Percentiles rank a stretch among this genome's conserved stretches.
Evolutionary conservation across 1,139 yeast genomes (phyloP).

Genomic region (Yamadazyma kanchanaburiensis): DNA sequence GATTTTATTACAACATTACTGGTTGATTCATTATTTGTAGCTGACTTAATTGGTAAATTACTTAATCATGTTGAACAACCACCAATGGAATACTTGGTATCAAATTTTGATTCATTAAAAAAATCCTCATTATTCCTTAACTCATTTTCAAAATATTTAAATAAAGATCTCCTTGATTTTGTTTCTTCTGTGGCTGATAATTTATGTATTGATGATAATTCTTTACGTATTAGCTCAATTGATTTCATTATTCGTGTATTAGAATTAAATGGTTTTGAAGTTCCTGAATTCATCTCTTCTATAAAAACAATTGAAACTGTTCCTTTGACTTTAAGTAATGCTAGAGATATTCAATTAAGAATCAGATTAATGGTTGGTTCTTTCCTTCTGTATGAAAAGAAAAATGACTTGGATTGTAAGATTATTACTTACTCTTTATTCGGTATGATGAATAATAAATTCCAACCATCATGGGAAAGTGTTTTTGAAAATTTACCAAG

Average conservation of each 20-base stretch:
- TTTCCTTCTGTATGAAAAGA: conserved; percentile 38
- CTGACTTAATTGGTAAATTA: conserved; percentile 12
- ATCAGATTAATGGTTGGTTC: conserved; percentile 58
- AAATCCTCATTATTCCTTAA: conserved; percentile 20
- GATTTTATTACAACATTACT: background rate
- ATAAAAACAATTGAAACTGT: conserved; percentile 64
- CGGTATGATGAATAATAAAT: conserved; percentile 72
- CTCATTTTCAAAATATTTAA: conserved; percentile 11
- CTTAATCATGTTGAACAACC: conserved; percentile 4
- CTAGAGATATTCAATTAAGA: conserved; percentile 73
- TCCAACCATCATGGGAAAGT: conserved; percentile 85
- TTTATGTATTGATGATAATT: conserved; percentile 43
- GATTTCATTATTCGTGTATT: conserved; percentile 32
- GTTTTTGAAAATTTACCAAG: conserved; percentile 57
- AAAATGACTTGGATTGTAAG: conserved; percentile 24
- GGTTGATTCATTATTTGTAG: conserved; percentile 5
- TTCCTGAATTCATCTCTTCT: conserved; percentile 35
- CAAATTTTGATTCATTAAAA: conserved; percentile 13
- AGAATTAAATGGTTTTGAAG: conserved; percentile 20
- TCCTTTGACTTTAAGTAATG: conserved; percentile 65
- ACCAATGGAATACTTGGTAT: background rate
- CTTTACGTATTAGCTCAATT: conserved; percentile 45
- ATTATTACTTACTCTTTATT: conserved; percentile 57
- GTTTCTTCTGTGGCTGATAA: conserved; percentile 22
- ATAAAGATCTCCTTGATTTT: conserved; percentile 1